Conservation (phyloP, 176 grass and related monocot species). For the Triticum turgidum region DNA sequence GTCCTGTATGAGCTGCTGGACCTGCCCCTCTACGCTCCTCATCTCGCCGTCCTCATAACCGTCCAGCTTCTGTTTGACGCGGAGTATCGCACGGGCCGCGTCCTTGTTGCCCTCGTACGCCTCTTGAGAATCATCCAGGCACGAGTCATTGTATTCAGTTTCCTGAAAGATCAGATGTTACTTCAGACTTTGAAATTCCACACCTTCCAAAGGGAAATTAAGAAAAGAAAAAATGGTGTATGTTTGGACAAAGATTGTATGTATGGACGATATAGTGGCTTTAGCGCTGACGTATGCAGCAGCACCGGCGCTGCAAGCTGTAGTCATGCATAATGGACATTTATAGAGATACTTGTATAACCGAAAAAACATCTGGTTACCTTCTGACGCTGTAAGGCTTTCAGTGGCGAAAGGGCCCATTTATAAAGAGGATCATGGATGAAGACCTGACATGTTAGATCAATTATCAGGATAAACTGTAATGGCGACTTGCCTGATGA, state of each 20-base stretch:
- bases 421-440: conserved; percentile 98
- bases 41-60: conserved; percentile 91
- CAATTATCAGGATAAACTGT: conserved; percentile 14
- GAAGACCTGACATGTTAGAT: conserved; percentile 61
- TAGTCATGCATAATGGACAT: not conserved
- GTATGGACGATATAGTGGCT: not conserved
- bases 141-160: conserved; percentile 64
- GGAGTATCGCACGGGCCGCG: conserved; percentile 86
- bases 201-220: conserved; percentile 4
- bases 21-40: conserved; percentile 90
- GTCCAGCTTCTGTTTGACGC: conserved; percentile 90
- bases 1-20: conserved; percentile 90
- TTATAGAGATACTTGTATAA: not conserved
- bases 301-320: not conserved
- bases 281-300: not conserved
- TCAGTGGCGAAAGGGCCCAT: conserved; percentile 96
- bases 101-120: conserved; percentile 87
- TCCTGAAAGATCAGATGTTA: conserved; percentile 49
- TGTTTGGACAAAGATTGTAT: not conserved
- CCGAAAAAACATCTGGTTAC: conserved; percentile 23
- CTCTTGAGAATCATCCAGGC: conserved; percentile 78
- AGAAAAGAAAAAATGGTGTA: not conserved
- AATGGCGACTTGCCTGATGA: not conserved
- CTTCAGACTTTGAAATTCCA: not conserved
- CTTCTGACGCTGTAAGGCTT: conserved; percentile 95